Conservation (phyloP, 345 rosid species). For the Pugionium dolabratum region DNA sequence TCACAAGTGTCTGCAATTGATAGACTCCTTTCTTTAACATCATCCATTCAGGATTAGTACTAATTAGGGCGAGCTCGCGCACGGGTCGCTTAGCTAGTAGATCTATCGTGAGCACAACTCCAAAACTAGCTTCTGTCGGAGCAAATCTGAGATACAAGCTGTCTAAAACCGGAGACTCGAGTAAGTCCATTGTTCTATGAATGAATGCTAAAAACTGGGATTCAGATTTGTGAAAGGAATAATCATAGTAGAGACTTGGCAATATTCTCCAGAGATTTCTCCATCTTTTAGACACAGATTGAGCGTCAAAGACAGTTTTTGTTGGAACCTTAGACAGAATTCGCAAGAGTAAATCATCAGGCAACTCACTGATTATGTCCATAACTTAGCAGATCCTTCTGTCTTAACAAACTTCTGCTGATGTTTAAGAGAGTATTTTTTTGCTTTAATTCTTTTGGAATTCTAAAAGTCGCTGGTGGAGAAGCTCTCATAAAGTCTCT, state of each 20-base stretch:
- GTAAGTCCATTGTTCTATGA: background rate
- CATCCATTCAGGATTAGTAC: background rate
- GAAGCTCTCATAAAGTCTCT: too few species aligned
- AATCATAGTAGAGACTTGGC: constrained; percentile 6
- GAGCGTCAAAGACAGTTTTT: constrained; percentile 17
- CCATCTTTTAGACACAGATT: constrained; percentile 18
- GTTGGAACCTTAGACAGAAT: constrained; percentile 7
- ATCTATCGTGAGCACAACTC: background rate
- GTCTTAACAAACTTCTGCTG: too few species aligned
- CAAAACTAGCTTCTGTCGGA: background rate
- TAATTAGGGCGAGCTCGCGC: background rate
- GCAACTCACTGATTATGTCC: constrained; percentile 16
- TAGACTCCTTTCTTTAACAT: background rate
- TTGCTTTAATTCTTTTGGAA: too few species aligned
- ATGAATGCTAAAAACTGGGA: background rate
- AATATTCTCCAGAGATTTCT: constrained; percentile 9
- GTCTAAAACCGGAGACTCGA: constrained; percentile 18
- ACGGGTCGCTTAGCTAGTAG: background rate
- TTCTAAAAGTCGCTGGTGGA: too few species aligned
- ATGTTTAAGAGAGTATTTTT: too few species aligned
- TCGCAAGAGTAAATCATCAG: constrained; percentile 14
- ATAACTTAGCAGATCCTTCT: background rate
- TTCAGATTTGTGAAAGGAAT: background rate
- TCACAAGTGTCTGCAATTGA: background rate
- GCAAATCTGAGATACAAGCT: background rate